These are phyloP conservation scores for Omphalea diandra DNA, from an alignment of 441 rosid genomes.

Conservation along the genomic window DNA sequence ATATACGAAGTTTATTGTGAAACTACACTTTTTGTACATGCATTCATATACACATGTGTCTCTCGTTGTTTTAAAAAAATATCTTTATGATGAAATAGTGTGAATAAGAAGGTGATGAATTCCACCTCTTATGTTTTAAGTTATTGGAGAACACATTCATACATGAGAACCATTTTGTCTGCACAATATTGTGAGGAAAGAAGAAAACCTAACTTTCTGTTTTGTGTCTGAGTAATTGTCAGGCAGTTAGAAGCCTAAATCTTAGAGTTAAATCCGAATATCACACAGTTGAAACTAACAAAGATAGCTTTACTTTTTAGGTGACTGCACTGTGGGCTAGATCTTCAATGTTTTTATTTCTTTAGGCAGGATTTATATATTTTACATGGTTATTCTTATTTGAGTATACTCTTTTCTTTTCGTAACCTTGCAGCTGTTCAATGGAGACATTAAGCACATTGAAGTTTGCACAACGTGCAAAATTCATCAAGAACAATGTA, in stretches of 20 bases:
- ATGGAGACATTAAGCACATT: constrained; percentile 95
- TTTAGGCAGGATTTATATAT: background rate
- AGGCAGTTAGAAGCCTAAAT: no score
- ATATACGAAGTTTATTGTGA: no score
- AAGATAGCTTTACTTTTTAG: background rate
- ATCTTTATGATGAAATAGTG: background rate
- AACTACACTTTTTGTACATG: no score
- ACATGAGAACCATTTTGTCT: background rate
- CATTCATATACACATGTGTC: background rate
- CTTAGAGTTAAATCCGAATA: background rate
- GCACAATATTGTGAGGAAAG: background rate
- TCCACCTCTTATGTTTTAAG: background rate
- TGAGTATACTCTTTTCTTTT: background rate
- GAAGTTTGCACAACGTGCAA: constrained; percentile 99
- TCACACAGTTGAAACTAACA: background rate
- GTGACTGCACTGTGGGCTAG: background rate
- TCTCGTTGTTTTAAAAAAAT: background rate
- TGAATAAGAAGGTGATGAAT: background rate
- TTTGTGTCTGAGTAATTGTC: no score
- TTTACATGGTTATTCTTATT: background rate
- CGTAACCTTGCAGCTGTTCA: constrained; percentile 60
- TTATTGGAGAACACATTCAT: background rate
- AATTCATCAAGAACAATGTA: constrained; percentile 95
- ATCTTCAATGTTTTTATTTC: background rate
- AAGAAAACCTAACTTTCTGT: background rate